Percentiles rank a stretch among this genome's conserved stretches.
Conservation (phyloP, 2,329 filamentous ascomycete genomes). For the Aspergillaceae sp. region DNA sequence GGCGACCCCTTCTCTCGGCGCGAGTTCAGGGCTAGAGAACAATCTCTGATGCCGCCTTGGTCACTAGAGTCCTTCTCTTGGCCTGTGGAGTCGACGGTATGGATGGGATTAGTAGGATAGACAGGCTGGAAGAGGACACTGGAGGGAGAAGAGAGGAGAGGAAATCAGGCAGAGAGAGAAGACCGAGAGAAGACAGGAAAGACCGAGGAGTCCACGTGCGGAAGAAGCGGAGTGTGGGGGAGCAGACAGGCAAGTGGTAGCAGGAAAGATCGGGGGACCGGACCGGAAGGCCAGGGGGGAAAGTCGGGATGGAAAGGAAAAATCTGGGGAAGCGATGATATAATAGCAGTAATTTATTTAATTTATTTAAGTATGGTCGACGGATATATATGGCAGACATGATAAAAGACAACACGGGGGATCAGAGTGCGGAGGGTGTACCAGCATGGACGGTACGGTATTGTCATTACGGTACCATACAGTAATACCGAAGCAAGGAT, state of each 20-base stretch:
- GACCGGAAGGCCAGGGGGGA: conserved; percentile 17
- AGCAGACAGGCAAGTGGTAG: conserved; percentile 13
- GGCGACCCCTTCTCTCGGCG: too few relatives aligned
- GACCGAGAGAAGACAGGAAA: conserved; percentile 1
- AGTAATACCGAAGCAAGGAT: neutral
- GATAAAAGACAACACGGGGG: too few relatives aligned
- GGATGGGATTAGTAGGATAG: neutral
- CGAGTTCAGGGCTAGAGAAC: too few relatives aligned
- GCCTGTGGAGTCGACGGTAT: neutral
- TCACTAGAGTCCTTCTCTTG: neutral
- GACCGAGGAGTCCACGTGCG: conserved; percentile 4
- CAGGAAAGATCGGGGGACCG: conserved; percentile 17
- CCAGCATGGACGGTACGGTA: neutral
- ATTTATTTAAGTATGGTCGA: too few relatives aligned
- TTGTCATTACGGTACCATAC: neutral
- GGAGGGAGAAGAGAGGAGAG: conserved; percentile 3
- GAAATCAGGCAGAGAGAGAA: conserved; percentile 1
- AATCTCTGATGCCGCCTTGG: too few relatives aligned
- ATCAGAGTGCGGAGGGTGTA: neutral
- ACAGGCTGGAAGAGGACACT: neutral
- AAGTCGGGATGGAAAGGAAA: conserved; percentile 1
- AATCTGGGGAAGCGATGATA: conserved; percentile 1
- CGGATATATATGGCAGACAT: too few relatives aligned
- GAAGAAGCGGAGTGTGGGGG: conserved; percentile 30
- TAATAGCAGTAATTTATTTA: too few relatives aligned